Evolutionary conservation across 2,329 filamentous ascomycete species (phyloP).

Genomic region (Aspergillus proliferans): DNA sequence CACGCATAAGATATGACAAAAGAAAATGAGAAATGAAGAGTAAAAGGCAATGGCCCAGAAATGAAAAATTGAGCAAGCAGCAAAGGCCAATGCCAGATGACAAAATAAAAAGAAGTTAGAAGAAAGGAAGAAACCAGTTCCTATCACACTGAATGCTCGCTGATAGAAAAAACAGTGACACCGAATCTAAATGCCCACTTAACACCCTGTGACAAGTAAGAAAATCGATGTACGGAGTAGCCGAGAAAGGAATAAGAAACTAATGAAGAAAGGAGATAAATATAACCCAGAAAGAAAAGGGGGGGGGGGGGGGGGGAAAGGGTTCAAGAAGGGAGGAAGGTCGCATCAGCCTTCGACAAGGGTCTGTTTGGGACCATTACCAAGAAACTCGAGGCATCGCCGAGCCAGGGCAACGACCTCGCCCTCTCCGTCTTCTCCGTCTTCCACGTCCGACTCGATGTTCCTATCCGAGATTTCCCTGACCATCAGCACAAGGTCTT

Average conservation of each 20-base stretch:
- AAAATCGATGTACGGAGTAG: slow-evolving; percentile 12
- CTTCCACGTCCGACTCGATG: slow-evolving; percentile 78
- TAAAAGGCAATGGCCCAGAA: background rate
- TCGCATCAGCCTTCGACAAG: slow-evolving; percentile 68
- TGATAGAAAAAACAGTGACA: slow-evolving; percentile 19
- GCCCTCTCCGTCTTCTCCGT: slow-evolving; percentile 82
- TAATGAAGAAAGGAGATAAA: slow-evolving; percentile 1
- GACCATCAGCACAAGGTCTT: slow-evolving; percentile 88
- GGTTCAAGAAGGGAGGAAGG: background rate
- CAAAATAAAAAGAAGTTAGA: slow-evolving; percentile 7
- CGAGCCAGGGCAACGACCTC: slow-evolving; percentile 89
- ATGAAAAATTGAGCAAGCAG: slow-evolving; percentile 7
- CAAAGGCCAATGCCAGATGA: slow-evolving; percentile 11
- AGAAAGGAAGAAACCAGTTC: slow-evolving; percentile 9
- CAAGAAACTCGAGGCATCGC: slow-evolving; percentile 79
- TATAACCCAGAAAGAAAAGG: background rate
- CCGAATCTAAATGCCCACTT: slow-evolving; percentile 26
- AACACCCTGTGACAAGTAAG: slow-evolving; percentile 19
- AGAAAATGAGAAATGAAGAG: slow-evolving; percentile 10
- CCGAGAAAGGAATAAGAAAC: slow-evolving; percentile 11
- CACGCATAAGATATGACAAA: slow-evolving; percentile 15
- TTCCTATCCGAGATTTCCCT: slow-evolving; percentile 84
- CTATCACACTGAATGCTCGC: slow-evolving; percentile 30
- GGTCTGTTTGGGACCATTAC: slow-evolving; percentile 66
- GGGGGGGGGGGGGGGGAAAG: background rate